Evolutionary conservation across 2,329 filamentous ascomycete species (phyloP).

Genomic region (Cytospora paraplurivora): DNA sequence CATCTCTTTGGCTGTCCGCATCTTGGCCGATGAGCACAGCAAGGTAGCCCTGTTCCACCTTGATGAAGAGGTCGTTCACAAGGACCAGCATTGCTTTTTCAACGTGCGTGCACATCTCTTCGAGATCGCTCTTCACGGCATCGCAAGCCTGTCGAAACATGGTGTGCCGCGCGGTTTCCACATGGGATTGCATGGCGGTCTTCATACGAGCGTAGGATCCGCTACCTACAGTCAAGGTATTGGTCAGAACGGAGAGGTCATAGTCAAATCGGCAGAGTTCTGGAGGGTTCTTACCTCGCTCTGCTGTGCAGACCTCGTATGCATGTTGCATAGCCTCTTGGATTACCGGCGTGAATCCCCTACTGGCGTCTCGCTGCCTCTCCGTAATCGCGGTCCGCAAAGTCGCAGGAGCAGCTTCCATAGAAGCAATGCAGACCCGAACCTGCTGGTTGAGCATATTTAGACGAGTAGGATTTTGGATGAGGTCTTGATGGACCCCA

Average conservation of each 20-base stretch:
- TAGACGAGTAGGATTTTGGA: conserved; percentile 25
- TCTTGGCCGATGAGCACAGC: neutral
- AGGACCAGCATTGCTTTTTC: neutral
- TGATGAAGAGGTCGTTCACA: neutral
- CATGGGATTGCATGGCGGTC: conserved; percentile 46
- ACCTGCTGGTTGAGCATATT: conserved; percentile 34
- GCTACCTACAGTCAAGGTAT: conserved; percentile 33
- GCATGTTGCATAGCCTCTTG: conserved; percentile 45
- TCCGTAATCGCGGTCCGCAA: conserved; percentile 44
- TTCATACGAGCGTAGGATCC: conserved; percentile 58
- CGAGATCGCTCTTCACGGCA: conserved; percentile 44
- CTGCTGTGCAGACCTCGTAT: conserved; percentile 48
- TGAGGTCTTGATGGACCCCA: conserved; percentile 6
- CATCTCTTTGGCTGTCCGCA: neutral
- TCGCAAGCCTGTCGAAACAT: conserved; percentile 55
- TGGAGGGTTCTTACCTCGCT: conserved; percentile 40
- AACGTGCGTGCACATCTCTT: conserved; percentile 36
- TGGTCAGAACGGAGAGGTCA: conserved; percentile 11
- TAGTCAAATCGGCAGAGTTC: neutral
- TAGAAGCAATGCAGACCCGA: conserved; percentile 35
- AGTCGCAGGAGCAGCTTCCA: conserved; percentile 40
- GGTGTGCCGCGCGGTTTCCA: conserved; percentile 40
- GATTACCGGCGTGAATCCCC: conserved; percentile 55
- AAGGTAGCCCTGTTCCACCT: conserved; percentile 7
- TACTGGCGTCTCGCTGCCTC: conserved; percentile 54